Percentiles rank a stretch among this genome's conserved stretches.
Evolutionary conservation across 2,329 filamentous ascomycete genomes (phyloP).

Genomic region (Xylogone sp.): DNA sequence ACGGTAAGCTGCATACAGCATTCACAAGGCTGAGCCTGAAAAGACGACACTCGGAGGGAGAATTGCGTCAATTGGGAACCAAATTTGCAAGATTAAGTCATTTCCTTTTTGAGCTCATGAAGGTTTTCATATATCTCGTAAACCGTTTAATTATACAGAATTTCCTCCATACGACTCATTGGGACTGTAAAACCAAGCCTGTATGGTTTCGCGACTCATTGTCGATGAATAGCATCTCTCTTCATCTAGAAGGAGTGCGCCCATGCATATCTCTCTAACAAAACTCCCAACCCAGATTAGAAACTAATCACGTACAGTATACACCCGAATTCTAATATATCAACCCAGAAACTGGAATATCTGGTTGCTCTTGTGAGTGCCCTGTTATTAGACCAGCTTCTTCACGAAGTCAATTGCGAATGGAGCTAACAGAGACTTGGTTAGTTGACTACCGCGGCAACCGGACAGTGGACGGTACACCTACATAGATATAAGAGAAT

Average conservation of each 20-base stretch:
- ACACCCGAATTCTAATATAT: neutral
- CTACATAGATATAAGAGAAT: slow-evolving; percentile 74
- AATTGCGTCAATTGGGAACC: too few species aligned
- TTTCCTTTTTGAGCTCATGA: too few species aligned
- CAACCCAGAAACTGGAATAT: neutral
- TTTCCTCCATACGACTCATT: neutral
- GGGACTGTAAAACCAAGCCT: neutral
- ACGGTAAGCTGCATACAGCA: too few species aligned
- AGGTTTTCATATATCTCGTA: too few species aligned
- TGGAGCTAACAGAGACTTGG: slow-evolving; percentile 37
- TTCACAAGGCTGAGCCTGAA: too few species aligned
- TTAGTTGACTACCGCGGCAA: neutral
- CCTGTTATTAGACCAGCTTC: slow-evolving; percentile 40
- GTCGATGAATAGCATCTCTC: neutral
- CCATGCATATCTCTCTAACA: neutral
- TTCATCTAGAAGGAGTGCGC: neutral
- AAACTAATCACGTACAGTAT: neutral
- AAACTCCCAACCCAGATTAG: neutral
- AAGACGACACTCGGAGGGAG: too few species aligned
- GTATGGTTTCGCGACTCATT: neutral
- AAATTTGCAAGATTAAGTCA: too few species aligned
- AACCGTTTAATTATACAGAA: neutral
- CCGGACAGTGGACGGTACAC: slow-evolving; percentile 23
- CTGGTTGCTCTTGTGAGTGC: neutral
- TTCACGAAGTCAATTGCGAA: slow-evolving; percentile 51